Evolutionary conservation across 2,329 filamentous ascomycete genomes (phyloP).

Genomic region (Alternaria gaisen): DNA sequence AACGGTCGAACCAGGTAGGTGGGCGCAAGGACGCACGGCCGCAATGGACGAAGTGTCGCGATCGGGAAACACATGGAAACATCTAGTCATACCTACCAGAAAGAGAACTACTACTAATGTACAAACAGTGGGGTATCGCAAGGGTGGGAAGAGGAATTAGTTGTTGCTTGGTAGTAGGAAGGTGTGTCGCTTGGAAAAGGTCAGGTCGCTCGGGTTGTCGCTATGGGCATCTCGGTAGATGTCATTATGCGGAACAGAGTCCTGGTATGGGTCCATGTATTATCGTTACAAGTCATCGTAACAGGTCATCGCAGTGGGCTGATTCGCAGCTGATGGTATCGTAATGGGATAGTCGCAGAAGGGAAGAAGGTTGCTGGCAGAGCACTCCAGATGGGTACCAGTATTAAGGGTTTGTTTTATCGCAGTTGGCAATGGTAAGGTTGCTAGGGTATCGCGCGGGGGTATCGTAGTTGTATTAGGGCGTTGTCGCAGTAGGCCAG

Average conservation of each 20-base stretch:
- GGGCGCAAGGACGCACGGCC: constrained; percentile 23
- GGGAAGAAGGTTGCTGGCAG: constrained; percentile 14
- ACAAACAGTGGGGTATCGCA: constrained; percentile 18
- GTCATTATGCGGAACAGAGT: constrained; percentile 5
- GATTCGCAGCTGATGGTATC: constrained; percentile 15
- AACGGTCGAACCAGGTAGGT: constrained; percentile 18
- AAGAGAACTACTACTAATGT: constrained; percentile 3
- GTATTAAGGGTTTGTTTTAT: constrained; percentile 16
- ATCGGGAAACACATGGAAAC: constrained; percentile 29
- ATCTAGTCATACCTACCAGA: constrained; percentile 32
- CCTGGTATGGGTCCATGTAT: constrained; percentile 11
- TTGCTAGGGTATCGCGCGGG: constrained; percentile 23
- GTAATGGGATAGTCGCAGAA: constrained; percentile 17
- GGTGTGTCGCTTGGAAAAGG: constrained; percentile 15
- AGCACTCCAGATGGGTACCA: constrained; percentile 30
- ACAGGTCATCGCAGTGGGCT: constrained; percentile 21
- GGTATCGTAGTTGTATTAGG: constrained; percentile 14
- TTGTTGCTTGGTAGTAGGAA: not conserved
- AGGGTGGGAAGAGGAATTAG: constrained; percentile 10
- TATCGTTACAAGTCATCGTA: constrained; percentile 16
- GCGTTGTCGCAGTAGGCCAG: constrained; percentile 19
- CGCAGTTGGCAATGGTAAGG: constrained; percentile 21
- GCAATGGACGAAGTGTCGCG: constrained; percentile 18
- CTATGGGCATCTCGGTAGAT: constrained; percentile 33
- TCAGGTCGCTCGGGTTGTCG: constrained; percentile 25